Percentiles rank a stretch among this genome's conserved stretches.
Conservation (phyloP, 2,329 filamentous ascomycete species). For the Arthrobotrys pseudoclavata region DNA sequence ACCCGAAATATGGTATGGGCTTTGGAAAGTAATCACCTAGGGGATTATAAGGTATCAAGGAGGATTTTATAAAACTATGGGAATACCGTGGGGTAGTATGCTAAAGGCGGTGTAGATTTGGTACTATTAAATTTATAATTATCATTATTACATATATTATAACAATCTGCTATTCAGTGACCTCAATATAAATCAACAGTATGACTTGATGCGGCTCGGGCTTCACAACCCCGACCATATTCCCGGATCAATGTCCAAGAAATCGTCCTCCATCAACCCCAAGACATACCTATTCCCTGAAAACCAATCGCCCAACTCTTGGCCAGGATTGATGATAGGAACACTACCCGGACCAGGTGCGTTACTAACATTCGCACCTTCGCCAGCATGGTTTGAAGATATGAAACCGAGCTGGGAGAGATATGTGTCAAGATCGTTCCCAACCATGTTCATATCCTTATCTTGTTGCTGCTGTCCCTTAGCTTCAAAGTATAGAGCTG, state of each 20-base stretch:
- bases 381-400: slow-evolving; percentile 65
- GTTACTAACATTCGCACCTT: slow-evolving; percentile 52
- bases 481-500: slow-evolving; percentile 74
- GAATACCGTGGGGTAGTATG: no score
- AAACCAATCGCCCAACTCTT: slow-evolving; percentile 76
- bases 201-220: no score
- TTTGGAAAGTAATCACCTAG: background rate
- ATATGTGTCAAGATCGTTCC: slow-evolving; percentile 76
- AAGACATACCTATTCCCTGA: slow-evolving; percentile 76
- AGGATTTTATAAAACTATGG: background rate
- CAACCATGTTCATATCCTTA: slow-evolving; percentile 69
- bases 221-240: background rate
- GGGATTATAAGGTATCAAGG: background rate
- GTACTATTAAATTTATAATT: no score
- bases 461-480: slow-evolving; percentile 70
- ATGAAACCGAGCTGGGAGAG: slow-evolving; percentile 75
- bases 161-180: no score
- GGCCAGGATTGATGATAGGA: slow-evolving; percentile 63
- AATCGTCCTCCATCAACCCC: slow-evolving; percentile 75
- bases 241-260: slow-evolving; percentile 61
- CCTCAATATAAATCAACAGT: no score
- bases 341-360: slow-evolving; percentile 60
- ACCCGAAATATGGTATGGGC: slow-evolving; percentile 24
- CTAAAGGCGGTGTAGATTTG: no score
- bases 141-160: no score